phyloP scores from a whole-genome alignment of 176 grass and related monocot species.

The Guadua angustifolia region DNA sequence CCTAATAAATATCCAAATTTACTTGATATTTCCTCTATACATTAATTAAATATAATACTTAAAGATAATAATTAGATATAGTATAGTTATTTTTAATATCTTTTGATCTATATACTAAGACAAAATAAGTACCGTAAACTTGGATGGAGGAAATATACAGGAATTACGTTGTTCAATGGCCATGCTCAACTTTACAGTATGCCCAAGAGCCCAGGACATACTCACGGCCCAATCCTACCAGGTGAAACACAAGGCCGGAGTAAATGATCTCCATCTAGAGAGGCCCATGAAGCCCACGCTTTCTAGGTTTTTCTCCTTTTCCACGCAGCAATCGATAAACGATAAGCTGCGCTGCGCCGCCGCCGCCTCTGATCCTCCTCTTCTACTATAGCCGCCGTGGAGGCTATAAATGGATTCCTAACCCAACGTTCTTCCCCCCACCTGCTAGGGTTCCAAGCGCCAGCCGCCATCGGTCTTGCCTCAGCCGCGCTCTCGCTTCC shows the following conservation, averaged over 20 bases:
- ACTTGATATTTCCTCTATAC: too few species aligned
- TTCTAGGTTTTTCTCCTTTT: constrained; percentile 38
- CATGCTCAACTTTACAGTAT: neutral
- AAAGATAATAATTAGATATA: too few species aligned
- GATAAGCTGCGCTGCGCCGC: too few species aligned
- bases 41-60: too few species aligned
- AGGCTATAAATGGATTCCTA: constrained; percentile 14
- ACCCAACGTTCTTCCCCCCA: fast-evolving
- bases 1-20: too few species aligned
- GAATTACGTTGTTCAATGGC: neutral
- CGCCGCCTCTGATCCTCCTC: neutral
- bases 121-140: too few species aligned
- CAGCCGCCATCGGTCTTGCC: neutral
- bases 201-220: neutral
- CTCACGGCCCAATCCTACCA: too few species aligned
- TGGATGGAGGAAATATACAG: too few species aligned
- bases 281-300: neutral
- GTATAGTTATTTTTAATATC: too few species aligned
- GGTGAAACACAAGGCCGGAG: neutral
- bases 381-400: neutral
- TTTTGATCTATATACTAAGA: too few species aligned
- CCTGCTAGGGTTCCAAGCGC: constrained; percentile 11
- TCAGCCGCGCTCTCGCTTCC: fast-evolving
- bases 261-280: neutral
- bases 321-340: neutral